These are phyloP conservation scores for Cavenderia fasciculata DNA, from an alignment of 78 protist species.

Conservation along the genomic window DNA sequence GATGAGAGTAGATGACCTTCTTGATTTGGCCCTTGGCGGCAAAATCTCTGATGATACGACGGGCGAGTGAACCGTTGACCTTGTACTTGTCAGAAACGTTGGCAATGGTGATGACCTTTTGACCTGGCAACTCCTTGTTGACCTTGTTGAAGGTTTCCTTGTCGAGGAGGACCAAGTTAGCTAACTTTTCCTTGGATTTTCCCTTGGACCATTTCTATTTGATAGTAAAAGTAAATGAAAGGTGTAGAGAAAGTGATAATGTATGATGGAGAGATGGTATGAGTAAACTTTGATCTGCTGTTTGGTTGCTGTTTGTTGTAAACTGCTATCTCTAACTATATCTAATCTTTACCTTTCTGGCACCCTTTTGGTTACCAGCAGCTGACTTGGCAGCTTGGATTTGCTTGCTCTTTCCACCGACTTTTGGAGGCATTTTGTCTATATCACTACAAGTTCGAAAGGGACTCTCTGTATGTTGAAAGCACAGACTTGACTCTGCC, in stretches of 20 bases:
- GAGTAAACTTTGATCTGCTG: neutral
- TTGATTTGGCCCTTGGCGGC: conserved; percentile 87
- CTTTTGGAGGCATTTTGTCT: conserved; percentile 80
- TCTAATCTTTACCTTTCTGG: conserved; percentile 36
- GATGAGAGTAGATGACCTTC: conserved; percentile 69
- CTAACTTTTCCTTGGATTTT: conserved; percentile 90
- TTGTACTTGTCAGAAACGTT: conserved; percentile 90
- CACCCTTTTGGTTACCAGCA: conserved; percentile 36
- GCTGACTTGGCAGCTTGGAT: conserved; percentile 77
- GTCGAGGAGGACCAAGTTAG: conserved; percentile 89
- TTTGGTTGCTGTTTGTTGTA: no score
- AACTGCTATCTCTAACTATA: no score
- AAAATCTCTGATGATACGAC: conserved; percentile 85
- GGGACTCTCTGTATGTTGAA: no score
- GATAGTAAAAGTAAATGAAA: no score
- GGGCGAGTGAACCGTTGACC: conserved; percentile 92
- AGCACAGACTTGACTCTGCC: no score
- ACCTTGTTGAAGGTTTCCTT: conserved; percentile 87
- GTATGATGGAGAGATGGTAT: neutral
- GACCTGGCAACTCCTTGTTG: conserved; percentile 85
- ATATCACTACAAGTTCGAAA: no score
- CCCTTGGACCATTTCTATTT: conserved; percentile 94
- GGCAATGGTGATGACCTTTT: conserved; percentile 94
- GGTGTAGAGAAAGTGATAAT: no score
- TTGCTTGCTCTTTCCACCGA: conserved; percentile 71